A percentile compares a stretch with the other conserved stretches of the same genome.
Evolutionary conservation across 495 filamentous ascomycete species (phyloP).

Genomic region (Friedmanniomyces simplex): DNA sequence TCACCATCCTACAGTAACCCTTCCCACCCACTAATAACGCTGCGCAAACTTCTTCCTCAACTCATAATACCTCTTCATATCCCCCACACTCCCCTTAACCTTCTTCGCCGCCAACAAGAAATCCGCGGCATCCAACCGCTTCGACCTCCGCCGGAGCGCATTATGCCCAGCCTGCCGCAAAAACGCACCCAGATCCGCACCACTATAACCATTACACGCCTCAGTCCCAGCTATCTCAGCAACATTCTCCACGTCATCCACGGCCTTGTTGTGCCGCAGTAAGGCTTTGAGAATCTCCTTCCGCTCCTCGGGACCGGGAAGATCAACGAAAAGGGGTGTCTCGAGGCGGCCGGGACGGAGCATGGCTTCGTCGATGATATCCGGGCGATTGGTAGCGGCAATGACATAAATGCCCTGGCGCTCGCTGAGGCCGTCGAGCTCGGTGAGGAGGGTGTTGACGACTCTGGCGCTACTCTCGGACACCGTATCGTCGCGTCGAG

Average conservation of each 20-base stretch:
- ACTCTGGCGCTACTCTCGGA: constrained; percentile 79
- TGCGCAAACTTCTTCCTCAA: constrained; percentile 34
- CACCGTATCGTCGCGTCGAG: constrained; percentile 67
- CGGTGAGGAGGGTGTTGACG: constrained; percentile 93
- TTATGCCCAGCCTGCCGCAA: constrained; percentile 66
- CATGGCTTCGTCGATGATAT: constrained; percentile 95
- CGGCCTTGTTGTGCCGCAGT: constrained; percentile 44
- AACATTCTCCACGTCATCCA: constrained; percentile 34
- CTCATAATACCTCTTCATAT: constrained; percentile 58
- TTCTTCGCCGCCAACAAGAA: constrained; percentile 63
- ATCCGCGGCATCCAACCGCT: constrained; percentile 42
- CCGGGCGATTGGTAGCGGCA: constrained; percentile 87
- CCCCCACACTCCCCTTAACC: constrained; percentile 71
- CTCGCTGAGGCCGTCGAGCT: constrained; percentile 77
- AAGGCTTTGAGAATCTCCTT: constrained; percentile 77
- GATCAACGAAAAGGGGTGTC: constrained; percentile 79
- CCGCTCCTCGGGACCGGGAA: constrained; percentile 68
- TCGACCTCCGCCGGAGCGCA: constrained; percentile 49
- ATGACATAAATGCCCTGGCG: constrained; percentile 88
- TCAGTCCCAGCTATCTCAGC: constrained; percentile 43
- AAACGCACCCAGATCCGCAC: constrained; percentile 76
- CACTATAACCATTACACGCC: constrained; percentile 76
- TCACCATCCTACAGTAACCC: too few relatives aligned
- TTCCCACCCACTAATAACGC: not conserved
- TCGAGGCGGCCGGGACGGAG: constrained; percentile 84